Evolutionary conservation across 2,329 filamentous ascomycete genomes (phyloP).

Genomic region (Aureobasidium sp.): DNA sequence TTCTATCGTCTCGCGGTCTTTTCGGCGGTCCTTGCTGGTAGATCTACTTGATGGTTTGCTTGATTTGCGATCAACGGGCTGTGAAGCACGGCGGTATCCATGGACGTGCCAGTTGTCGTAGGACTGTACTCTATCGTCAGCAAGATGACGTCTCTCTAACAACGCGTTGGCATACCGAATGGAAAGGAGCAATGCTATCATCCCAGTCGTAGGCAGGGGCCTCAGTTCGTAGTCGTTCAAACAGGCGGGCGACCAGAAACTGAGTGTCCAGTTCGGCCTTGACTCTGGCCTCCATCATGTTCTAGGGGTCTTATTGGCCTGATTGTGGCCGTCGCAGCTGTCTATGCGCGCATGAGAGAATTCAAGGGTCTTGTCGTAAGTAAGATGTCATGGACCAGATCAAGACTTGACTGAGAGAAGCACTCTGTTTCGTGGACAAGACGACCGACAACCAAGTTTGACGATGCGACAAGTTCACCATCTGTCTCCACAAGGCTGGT

Average conservation of each 20-base stretch:
- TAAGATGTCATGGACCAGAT: not conserved
- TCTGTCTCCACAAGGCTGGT: conserved; percentile 1
- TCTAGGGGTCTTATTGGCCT: not conserved
- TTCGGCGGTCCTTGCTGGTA: conserved; percentile 5
- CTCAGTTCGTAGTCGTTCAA: conserved; percentile 26
- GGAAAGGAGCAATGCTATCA: conserved; percentile 34
- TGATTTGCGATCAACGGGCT: conserved; percentile 10
- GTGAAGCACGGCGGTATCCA: conserved; percentile 25
- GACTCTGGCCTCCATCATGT: conserved; percentile 13
- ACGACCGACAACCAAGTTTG: not conserved
- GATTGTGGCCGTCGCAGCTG: conserved; percentile 2
- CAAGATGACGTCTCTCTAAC: not conserved
- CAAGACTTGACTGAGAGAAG: not conserved
- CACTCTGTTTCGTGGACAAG: not conserved
- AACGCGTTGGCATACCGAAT: conserved; percentile 25
- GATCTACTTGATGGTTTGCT: conserved; percentile 1
- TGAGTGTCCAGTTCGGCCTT: conserved; percentile 13
- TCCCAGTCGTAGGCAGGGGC: conserved; percentile 29
- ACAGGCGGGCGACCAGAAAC: conserved; percentile 19
- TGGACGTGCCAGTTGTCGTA: conserved; percentile 77
- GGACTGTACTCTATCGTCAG: conserved; percentile 37
- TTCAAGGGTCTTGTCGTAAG: not conserved
- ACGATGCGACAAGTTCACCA: not conserved
- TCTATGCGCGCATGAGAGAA: not conserved
- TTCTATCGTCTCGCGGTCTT: not conserved